phyloP scores from a whole-genome alignment of 2,329 filamentous ascomycete species.

The Arthrobotrys iridis region DNA sequence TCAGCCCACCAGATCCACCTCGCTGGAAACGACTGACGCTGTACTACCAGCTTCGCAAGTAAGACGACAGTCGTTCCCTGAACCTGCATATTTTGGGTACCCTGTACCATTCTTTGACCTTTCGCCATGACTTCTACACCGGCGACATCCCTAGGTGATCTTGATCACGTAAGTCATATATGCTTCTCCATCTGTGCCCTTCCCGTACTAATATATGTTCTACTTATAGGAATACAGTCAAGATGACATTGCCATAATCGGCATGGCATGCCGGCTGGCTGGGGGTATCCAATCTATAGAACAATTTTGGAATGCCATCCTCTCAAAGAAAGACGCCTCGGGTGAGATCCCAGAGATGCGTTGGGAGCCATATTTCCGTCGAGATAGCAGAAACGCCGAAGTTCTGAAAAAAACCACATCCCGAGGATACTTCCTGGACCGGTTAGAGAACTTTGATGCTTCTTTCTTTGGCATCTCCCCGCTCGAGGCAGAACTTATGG shows the following conservation, averaged over 20 bases:
- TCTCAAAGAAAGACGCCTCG: constrained; percentile 29
- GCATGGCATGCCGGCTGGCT: constrained; percentile 31
- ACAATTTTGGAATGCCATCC: constrained; percentile 27
- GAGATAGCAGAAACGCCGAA: constrained; percentile 54
- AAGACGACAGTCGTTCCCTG: constrained; percentile 11
- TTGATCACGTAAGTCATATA: constrained; percentile 2
- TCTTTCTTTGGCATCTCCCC: constrained; percentile 63
- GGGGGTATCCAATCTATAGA: constrained; percentile 23
- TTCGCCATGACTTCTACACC: constrained; percentile 12
- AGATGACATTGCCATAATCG: constrained; percentile 28
- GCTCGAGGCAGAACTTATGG: constrained; percentile 64
- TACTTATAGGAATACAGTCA: constrained; percentile 6
- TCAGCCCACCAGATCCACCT: constrained; percentile 4
- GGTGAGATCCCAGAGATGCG: constrained; percentile 25
- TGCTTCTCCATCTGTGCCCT: background rate
- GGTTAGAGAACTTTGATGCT: constrained; percentile 60
- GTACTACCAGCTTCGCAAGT: constrained; percentile 8
- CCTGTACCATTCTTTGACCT: background rate
- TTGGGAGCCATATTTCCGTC: constrained; percentile 56
- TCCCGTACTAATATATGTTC: background rate
- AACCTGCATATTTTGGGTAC: constrained; percentile 4
- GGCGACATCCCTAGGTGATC: constrained; percentile 13
- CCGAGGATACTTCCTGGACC: constrained; percentile 47
- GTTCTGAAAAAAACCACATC: constrained; percentile 55
- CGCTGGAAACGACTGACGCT: constrained; percentile 3